A percentile compares a stretch with the other conserved stretches of the same genome.
Evolutionary conservation across 1,284 basidiomycete species (phyloP).

Genomic region (Ceratorhiza oryzae-sativae): DNA sequence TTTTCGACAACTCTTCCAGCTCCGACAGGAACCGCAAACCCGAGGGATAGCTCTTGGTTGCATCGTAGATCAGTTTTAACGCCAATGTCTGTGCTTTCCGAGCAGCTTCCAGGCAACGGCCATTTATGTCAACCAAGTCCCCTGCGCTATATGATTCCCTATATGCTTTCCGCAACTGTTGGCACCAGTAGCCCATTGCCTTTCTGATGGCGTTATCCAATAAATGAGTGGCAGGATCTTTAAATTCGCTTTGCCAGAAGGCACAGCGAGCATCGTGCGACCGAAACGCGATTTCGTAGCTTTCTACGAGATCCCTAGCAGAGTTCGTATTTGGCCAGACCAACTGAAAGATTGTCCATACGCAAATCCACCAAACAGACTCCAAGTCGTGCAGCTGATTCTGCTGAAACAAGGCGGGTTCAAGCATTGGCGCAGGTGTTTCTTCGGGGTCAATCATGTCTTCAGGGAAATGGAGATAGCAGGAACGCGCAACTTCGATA

Average conservation of each 20-base stretch:
- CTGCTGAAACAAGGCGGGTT: background rate
- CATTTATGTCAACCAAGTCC: background rate
- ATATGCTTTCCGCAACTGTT: background rate
- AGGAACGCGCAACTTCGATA: conserved; percentile 1
- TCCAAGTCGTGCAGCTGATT: conserved; percentile 23
- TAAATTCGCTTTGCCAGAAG: background rate
- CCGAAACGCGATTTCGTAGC: background rate
- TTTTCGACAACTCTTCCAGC: no score
- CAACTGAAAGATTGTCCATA: background rate
- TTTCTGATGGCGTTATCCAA: background rate
- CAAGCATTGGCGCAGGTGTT: background rate
- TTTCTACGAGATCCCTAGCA: background rate
- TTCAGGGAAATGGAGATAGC: background rate
- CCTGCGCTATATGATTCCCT: background rate
- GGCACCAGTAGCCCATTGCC: background rate
- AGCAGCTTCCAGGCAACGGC: background rate
- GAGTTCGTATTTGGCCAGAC: background rate
- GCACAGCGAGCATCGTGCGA: background rate
- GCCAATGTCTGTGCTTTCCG: background rate
- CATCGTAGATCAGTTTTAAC: background rate
- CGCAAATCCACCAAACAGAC: conserved; percentile 21
- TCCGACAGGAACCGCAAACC: background rate
- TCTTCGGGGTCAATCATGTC: background rate
- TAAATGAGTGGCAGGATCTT: background rate
- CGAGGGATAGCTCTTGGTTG: background rate